Evolutionary conservation across 2,329 filamentous ascomycete species (phyloP), one percentile per base, ranked within the genome.

Genomic region (Orbilia blumenaviensis): DNA sequence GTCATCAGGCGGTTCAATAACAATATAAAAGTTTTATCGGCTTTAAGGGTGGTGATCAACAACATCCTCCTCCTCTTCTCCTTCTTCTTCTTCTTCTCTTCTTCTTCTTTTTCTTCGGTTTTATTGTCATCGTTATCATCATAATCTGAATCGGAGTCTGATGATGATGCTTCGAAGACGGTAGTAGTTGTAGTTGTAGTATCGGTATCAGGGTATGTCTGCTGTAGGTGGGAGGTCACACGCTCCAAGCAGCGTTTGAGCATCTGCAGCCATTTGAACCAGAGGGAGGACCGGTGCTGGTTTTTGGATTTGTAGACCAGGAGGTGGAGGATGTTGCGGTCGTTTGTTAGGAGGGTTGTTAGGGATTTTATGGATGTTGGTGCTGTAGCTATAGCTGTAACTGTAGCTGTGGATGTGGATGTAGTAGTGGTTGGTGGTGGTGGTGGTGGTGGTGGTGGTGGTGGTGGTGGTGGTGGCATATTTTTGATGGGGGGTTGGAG

Each of bases 241-340:
- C 86, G 86, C 7, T 84, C 83, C 7, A 91, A 82, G 68, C 89
- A 86, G 52, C 92, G 90, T 36, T 92, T 89, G 78, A 97, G 86
- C 78, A 90, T 86, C 63, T 87, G 87, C 77, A 97, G 88, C 80
- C 85, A 85, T 80, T 89, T 88, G 89, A 92, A 98, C 94, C 94
- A 99, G 81, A 89, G 88, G 29, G 90, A 88, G 77, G 87, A 86
- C 66, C 89, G 89, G 83, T 98, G 94, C 84, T 98, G 94, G 84
- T 97, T 98, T 81, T 90, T 90, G 85, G 97, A 95, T 80, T 93
- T 92, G 82, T 92, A 89, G 83, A 90, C 88, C 80, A 96, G 88
- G 78, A 91, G 87, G 80, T 90, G 86, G 48, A 97, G 88, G 52
- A 94, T 83, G 58, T 87, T 78, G 7, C 67, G 69, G 42, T 80